Evolutionary conservation across 257 asterid species (phyloP).

Genomic region (Solanum clarkiae): DNA sequence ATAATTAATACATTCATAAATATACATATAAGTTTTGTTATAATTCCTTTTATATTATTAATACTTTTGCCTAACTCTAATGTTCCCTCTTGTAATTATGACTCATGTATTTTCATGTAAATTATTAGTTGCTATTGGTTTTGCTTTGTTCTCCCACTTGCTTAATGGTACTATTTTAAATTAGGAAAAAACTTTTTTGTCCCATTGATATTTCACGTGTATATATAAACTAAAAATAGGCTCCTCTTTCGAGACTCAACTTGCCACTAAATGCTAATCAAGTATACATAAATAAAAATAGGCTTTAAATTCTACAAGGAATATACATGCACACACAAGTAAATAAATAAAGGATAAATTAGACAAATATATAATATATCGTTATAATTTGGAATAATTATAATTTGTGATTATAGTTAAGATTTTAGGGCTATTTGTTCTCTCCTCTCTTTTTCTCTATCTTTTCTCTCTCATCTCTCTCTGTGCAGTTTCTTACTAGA

Average conservation of each 20-base stretch:
- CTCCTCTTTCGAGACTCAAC: neutral
- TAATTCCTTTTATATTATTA: no score
- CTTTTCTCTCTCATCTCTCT: no score
- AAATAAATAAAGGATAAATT: neutral
- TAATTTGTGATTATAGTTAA: no score
- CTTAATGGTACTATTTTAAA: neutral
- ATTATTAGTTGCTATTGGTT: neutral
- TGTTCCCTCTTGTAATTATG: neutral
- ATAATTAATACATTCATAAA: no score
- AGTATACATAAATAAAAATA: no score
- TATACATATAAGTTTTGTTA: no score
- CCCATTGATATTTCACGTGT: neutral
- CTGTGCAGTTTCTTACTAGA: no score
- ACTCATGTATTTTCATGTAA: neutral
- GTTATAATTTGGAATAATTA: no score
- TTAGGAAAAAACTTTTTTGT: neutral
- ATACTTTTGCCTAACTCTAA: no score
- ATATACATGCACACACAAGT: neutral
- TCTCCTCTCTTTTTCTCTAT: no score
- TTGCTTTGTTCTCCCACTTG: slow-evolving; percentile 1
- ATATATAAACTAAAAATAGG: neutral
- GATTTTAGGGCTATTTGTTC: no score
- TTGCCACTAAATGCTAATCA: neutral
- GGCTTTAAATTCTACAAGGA: neutral
- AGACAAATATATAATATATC: no score